Evolutionary conservation across 768 basidiomycete genomes (phyloP).

Genomic region (Phaeotremella fagi): DNA sequence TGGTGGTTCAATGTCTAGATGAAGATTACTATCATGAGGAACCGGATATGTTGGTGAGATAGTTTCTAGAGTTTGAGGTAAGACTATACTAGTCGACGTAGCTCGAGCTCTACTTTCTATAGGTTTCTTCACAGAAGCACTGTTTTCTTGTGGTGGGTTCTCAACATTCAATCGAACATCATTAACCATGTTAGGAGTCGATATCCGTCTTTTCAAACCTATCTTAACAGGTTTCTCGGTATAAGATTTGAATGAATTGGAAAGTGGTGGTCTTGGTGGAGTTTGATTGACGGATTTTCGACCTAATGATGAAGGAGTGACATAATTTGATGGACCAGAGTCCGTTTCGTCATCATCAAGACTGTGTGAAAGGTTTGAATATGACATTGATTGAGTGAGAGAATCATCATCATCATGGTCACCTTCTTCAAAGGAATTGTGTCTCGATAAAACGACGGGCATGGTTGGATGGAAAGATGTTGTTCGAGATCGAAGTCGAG

Average conservation of each 20-base stretch:
- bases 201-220: constrained; percentile 30
- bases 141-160: not conserved
- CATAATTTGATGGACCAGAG: constrained; percentile 12
- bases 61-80: constrained; percentile 8
- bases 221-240: not conserved
- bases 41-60: not conserved
- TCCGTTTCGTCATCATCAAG: not conserved
- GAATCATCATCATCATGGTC: constrained; percentile 1
- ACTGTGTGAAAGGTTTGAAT: not conserved
- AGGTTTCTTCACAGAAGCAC: constrained; percentile 7
- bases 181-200: constrained; percentile 19
- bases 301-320: constrained; percentile 3
- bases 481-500: constrained; percentile 21
- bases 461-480: constrained; percentile 29
- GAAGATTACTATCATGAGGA: not conserved
- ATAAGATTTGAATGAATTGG: constrained; percentile 9
- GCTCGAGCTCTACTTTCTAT: constrained; percentile 29
- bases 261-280: constrained; percentile 11
- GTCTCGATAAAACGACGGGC: constrained; percentile 37
- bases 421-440: constrained; percentile 30
- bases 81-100: constrained; percentile 36
- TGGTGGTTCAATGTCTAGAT: too few relatives aligned
- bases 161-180: too few relatives aligned
- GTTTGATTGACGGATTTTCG: constrained; percentile 10
- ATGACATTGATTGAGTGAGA: not conserved